Evolutionary conservation across 768 basidiomycete genomes (phyloP), one percentile per base, ranked within the genome.

Genomic region (Lepiota subincarnata): DNA sequence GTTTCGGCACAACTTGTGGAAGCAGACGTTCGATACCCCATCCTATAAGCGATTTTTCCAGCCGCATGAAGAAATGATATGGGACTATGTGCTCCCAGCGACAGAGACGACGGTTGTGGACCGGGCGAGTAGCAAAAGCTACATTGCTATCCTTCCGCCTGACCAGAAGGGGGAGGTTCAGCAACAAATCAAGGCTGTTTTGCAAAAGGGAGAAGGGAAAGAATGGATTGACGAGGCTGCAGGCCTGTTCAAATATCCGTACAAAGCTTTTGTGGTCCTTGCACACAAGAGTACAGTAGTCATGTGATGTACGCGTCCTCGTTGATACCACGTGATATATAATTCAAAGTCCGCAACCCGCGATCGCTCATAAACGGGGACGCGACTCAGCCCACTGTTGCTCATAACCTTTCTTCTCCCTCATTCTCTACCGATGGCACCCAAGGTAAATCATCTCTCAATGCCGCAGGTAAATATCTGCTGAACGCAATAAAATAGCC

Each of bases 121-220:
- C 49, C 74, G 93, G 46, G 84, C 84, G 1, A 73, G 75, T 54
- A 92, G 84, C 69, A 97, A 96, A 73, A 93, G 90, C 59, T 97
- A 94, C 67, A 82, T 94, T 40, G 76, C 87, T 0, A 67, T 86
- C 18, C 73, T 87, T 34, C 69, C 77, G 2, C 78, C 77, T 1
- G 77, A 77, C n/a, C 78, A 83, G 60, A 86, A 80, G 67, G 66
- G 66, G 11, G 70, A 75, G 38, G 75, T 93, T 31, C 65, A 68
- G 19, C 59, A 70, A 8, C 74, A 81, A 42, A 64, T 92, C 24
- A 69, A 74, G 40, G 73, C 64, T 7, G 83, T 92, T 50, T 64
- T 92, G 1, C 65, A 78, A 48, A 70, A 67, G 22, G 84, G 83
- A 16, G 79, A 87, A 7, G 84, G 77, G 1, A 82, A 78, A 60